A percentile compares a stretch with the other conserved stretches of the same genome.
Evolutionary conservation across 2,329 filamentous ascomycete genomes (phyloP).

Genomic region (Alternaria triticina): DNA sequence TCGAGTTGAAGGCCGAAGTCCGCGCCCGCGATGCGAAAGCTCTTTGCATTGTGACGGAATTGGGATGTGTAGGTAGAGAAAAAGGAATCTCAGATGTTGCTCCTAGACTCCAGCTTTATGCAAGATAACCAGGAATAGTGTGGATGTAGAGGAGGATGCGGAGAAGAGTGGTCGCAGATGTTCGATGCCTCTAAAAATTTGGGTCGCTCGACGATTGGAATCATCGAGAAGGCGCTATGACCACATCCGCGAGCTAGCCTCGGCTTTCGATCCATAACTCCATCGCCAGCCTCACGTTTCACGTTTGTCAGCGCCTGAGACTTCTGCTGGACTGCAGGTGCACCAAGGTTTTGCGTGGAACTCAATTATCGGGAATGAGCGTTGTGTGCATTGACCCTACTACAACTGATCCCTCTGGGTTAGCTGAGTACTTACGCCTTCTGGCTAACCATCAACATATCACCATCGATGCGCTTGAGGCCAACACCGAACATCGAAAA

Average conservation of each 20-base stretch:
- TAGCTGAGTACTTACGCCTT: neutral
- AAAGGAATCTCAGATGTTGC: constrained; percentile 37
- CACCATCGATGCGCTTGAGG: constrained; percentile 7
- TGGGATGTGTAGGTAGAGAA: constrained; percentile 25
- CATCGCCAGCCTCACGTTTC: neutral
- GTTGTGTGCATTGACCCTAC: neutral
- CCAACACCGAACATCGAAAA: constrained; percentile 1
- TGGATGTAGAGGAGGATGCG: constrained; percentile 28
- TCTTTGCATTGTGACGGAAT: constrained; percentile 80
- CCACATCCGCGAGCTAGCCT: constrained; percentile 12
- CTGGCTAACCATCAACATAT: constrained; percentile 17
- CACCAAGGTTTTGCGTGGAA: neutral
- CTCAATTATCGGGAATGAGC: neutral
- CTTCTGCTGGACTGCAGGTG: neutral
- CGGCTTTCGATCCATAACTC: constrained; percentile 11
- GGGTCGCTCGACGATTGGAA: constrained; percentile 12
- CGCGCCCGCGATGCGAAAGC: constrained; percentile 82
- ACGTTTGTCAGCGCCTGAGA: neutral
- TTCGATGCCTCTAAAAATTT: constrained; percentile 15
- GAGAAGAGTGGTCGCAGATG: constrained; percentile 19
- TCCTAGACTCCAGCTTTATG: constrained; percentile 47
- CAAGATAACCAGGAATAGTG: constrained; percentile 40
- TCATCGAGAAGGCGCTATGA: constrained; percentile 19
- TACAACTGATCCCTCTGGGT: neutral
- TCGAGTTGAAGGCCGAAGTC: constrained; percentile 78